Base-by-base conservation (phyloP, 1,284 basidiomycete genomes). In the Pyrrhoderma lamaoense region DNA sequence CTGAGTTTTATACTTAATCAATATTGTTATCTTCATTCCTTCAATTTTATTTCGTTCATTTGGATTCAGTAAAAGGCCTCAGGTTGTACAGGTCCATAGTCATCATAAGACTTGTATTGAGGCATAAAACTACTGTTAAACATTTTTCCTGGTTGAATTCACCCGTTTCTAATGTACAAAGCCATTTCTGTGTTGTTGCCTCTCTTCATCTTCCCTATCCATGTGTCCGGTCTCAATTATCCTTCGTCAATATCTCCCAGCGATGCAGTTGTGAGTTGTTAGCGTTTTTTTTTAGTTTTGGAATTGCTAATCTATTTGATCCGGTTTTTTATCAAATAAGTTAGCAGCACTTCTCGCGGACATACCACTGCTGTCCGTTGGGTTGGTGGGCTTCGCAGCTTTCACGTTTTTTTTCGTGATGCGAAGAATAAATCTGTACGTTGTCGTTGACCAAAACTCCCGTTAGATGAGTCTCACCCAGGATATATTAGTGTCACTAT, bases 311-410 rank as follows among this genome's bases (percentile, higher is more conserved):
- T 56, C 51, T 38, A 14, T 18, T 23, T 21, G 36, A 51, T 21
- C n/a, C n/a, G n/a, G n/a, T 37, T 23, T 8, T 25, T n/a, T 49
- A 40, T 18, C 51, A 57, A 9, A n/a, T 52, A 40, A 85, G 84
- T 65, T 84, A 39, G 75, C 79, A 56, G 65, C 70, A 55, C 62
- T 88, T 45, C 67, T 88, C 39, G 70, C 76, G 14, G 82, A 85
- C 56, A 78, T 88, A 47, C 86, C 86, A 35, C 70, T 83, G 56
- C 75, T 85, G 58, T 76, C 76, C 52, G 72, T 82, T 49, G 86
- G 85, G 39, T 67, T 86, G 18, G 67, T 85, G 59, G 75, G 74
- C 35, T 77, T 88, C 53, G 82, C 75, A n/a, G 68, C 79, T 27
- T 75, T 81, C 47, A 74, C 74, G 9, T 80, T 85, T 63, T 72